Conservation (phyloP, 2,329 filamentous ascomycete genomes). For the Colletotrichum viniferum region DNA sequence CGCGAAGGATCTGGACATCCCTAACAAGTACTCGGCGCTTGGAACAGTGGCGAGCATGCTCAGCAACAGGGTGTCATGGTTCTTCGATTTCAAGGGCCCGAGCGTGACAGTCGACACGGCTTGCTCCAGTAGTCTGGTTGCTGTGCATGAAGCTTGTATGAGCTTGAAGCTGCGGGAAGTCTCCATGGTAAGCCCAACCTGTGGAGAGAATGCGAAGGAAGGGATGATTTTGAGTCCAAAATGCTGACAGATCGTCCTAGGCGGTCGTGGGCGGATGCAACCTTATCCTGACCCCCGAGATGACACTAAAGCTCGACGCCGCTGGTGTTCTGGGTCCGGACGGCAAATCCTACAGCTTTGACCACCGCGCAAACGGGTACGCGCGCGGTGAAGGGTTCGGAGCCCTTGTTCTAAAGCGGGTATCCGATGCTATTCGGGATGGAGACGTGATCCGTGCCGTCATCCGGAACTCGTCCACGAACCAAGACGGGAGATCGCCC, state of each 20-base stretch:
- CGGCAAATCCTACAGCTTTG: conserved; percentile 35
- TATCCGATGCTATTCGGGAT: conserved; percentile 48
- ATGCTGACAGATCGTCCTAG: conserved; percentile 41
- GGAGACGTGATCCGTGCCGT: conserved; percentile 42
- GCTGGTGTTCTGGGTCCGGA: conserved; percentile 29
- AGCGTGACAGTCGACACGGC: conserved; percentile 43
- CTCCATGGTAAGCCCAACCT: conserved; percentile 17
- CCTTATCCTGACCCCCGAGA: conserved; percentile 22
- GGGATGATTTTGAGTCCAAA: conserved; percentile 9
- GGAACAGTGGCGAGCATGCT: conserved; percentile 34
- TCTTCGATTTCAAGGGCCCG: conserved; percentile 36
- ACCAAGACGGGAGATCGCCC: conserved; percentile 46
- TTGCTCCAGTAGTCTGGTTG: conserved; percentile 39
- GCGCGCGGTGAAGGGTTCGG: conserved; percentile 51
- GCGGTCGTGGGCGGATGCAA: conserved; percentile 29
- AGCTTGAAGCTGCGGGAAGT: conserved; percentile 18
- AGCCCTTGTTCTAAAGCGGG: conserved; percentile 53
- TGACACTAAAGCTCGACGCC: conserved; percentile 12
- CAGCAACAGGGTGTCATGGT: conserved; percentile 40
- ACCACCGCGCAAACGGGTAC: conserved; percentile 36
- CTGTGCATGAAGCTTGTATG: conserved; percentile 33
- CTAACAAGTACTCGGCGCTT: conserved; percentile 26
- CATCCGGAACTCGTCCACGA: conserved; percentile 38
- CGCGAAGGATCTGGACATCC: conserved; percentile 13
- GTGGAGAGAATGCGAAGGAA: neutral